Base-by-base conservation (phyloP, 352 stramenopile species). In the Phytopythium vexans region DNA sequence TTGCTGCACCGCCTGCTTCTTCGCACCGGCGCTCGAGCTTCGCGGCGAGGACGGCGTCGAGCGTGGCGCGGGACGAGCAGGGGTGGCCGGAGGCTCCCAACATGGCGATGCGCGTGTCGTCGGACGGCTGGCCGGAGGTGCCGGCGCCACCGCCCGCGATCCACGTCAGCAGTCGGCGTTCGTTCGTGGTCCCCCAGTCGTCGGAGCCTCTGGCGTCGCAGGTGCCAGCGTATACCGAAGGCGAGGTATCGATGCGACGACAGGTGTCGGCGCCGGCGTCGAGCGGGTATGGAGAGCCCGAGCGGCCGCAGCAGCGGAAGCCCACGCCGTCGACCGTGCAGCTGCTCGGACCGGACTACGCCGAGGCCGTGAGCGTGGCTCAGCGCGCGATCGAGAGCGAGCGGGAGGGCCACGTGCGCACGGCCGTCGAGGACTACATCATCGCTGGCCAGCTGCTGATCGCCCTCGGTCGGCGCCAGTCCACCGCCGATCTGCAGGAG, bases 341-440 rank as follows among this genome's bases (percentile, higher is more conserved):
- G 38, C 41, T 89, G 7, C 52, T 89, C 1, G 77, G 81, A 0
- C 70, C 74, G 1, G 74, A 75, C 42, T 93, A 93, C 48, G 64
- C 80, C 42, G 55, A 84, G 5, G 81, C 79, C 8, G 68, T 93
- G 9, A 59, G 66, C 12, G 60, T 86, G 48, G 82, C 81, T 6
- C 82, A 89, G 54, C 71, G 67, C 31, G 83, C 81, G 7, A 92
- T 93, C 32, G 67, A 87, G 41, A 85, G 62, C 43, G 83, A 93
- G 57, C 76, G 83, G 8, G 63, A 56, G 39, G 74, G 81, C 5
- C 54, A 88, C 46, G 69, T 82, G 6, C 67, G 83, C 62, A 84
- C 77, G 0, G 78, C 83, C 9, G 88, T 93, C 49, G 61, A 89
- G 52, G 66, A 52, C n/a, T 93, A 93, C 54, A 88, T 89, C 41